Percentiles rank a stretch among this genome's conserved stretches.
Evolutionary conservation across 2,329 filamentous ascomycete species (phyloP).

Genomic region (Exophiala mesophila): DNA sequence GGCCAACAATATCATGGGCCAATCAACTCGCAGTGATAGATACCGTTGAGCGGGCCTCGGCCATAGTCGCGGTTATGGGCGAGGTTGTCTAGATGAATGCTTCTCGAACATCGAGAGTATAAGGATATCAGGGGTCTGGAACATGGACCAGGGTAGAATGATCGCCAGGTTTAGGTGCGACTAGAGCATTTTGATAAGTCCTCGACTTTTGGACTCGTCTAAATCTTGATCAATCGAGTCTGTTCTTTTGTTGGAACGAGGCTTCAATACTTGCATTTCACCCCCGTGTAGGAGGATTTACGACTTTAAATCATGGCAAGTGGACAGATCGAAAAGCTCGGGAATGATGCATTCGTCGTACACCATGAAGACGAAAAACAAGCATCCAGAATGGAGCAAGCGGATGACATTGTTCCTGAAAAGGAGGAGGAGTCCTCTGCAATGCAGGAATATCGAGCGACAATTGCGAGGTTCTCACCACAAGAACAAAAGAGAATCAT

Average conservation of each 20-base stretch:
- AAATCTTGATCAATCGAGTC: background rate
- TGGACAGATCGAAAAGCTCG: background rate
- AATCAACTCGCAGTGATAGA: background rate
- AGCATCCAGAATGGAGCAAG: background rate
- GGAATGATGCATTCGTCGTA: background rate
- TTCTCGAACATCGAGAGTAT: background rate
- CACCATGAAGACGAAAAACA: background rate
- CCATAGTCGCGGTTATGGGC: background rate
- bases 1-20: too few species aligned
- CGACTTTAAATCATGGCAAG: background rate
- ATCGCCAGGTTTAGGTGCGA: background rate
- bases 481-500: slow-evolving; percentile 2
- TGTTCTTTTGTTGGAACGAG: too few species aligned
- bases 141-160: background rate
- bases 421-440: background rate
- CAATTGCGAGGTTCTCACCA: background rate
- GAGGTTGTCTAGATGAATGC: background rate
- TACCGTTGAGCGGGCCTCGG: background rate
- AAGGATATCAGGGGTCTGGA: background rate
- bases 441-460: slow-evolving; percentile 2
- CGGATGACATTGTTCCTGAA: background rate
- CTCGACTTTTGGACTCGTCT: background rate
- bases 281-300: background rate
- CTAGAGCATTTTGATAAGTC: background rate
- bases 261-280: background rate